These are phyloP conservation scores for Collybiopsis confluens DNA, from an alignment of 768 basidiomycete genomes.

Conservation along the genomic window DNA sequence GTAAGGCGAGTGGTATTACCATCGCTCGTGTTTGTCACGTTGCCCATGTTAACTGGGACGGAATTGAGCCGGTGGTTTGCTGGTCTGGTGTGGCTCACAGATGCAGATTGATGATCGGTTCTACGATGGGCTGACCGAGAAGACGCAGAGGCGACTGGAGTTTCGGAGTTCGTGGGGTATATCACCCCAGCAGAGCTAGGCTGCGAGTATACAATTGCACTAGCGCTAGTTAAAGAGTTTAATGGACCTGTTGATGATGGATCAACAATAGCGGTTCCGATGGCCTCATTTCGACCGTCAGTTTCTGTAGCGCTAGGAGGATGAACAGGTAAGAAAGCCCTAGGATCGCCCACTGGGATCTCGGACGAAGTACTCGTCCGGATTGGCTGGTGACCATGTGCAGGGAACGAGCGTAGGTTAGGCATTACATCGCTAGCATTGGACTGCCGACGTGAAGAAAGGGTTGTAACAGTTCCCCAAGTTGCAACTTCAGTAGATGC, in stretches of 20 bases:
- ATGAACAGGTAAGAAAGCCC: background rate
- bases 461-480: background rate
- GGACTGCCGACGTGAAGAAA: background rate
- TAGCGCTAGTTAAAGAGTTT: background rate
- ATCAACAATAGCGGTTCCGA: background rate
- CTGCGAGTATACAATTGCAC: too few species aligned
- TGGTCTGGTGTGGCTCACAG: background rate
- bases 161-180: background rate
- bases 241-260: background rate
- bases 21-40: background rate
- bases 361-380: slow-evolving; percentile 4
- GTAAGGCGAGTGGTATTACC: too few species aligned
- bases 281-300: background rate
- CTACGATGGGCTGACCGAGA: background rate
- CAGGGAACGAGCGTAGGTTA: background rate
- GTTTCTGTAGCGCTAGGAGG: background rate
- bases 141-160: background rate
- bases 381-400: background rate
- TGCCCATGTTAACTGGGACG: background rate
- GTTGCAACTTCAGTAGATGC: background rate
- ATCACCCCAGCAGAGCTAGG: background rate
- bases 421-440: slow-evolving; percentile 6
- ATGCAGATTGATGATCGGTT: background rate
- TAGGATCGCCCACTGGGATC: background rate
- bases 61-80: background rate